phyloP scores from a whole-genome alignment of 768 basidiomycete genomes.

The Bullera alba region DNA sequence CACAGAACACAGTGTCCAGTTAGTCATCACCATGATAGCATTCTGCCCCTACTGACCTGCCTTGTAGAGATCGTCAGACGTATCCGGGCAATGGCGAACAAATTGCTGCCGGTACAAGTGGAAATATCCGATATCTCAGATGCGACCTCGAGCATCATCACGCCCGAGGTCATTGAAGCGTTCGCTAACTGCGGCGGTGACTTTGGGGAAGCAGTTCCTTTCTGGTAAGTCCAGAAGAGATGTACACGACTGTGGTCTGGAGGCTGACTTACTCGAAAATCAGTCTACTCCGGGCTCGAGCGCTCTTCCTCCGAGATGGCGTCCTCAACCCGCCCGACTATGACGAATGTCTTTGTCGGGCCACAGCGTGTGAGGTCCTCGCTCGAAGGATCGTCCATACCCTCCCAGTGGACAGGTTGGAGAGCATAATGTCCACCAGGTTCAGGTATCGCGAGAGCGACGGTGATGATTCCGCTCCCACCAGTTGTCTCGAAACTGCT shows the following conservation, averaged over 20 bases:
- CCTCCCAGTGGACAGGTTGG: slow-evolving; percentile 58
- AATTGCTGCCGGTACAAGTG: slow-evolving; percentile 74
- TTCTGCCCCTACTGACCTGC: background rate
- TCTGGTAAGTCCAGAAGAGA: slow-evolving; percentile 21
- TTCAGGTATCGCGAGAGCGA: slow-evolving; percentile 66
- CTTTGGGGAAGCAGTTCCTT: slow-evolving; percentile 68
- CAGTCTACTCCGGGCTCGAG: slow-evolving; percentile 47
- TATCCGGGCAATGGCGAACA: slow-evolving; percentile 65
- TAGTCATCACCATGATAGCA: background rate
- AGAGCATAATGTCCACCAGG: slow-evolving; percentile 68
- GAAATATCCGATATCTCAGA: slow-evolving; percentile 59
- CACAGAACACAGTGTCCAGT: slow-evolving; percentile 39
- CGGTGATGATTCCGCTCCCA: slow-evolving; percentile 53
- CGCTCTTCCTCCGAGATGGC: slow-evolving; percentile 75
- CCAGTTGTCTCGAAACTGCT: slow-evolving; percentile 69
- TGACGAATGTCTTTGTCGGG: slow-evolving; percentile 75
- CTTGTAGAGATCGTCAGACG: slow-evolving; percentile 68
- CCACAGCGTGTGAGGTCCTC: slow-evolving; percentile 50
- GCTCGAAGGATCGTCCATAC: slow-evolving; percentile 59
- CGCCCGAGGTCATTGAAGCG: slow-evolving; percentile 63
- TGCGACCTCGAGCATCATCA: slow-evolving; percentile 76
- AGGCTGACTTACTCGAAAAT: background rate
- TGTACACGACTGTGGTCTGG: background rate
- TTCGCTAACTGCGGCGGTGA: slow-evolving; percentile 79
- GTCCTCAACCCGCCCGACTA: slow-evolving; percentile 75